Evolutionary conservation across 805 yeast genomes (phyloP).

Genomic region (Metschnikowia reukaufii): DNA sequence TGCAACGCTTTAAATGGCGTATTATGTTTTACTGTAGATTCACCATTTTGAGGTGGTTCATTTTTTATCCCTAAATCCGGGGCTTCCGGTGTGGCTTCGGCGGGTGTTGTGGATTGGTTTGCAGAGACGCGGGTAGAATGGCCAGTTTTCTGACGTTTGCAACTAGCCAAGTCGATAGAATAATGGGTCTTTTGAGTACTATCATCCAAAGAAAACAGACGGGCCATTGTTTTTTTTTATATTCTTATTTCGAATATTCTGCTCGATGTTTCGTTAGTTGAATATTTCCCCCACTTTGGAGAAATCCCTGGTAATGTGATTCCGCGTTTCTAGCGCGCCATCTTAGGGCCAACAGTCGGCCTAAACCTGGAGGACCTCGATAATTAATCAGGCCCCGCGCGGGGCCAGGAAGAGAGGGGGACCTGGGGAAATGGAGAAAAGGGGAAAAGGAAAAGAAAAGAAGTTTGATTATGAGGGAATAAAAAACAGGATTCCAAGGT

Average conservation of each 20-base stretch:
- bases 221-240: neutral
- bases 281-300: neutral
- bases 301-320: neutral
- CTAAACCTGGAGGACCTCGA: too few relatives aligned
- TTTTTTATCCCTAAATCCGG: neutral
- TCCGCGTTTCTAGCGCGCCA: too few relatives aligned
- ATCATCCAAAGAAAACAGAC: slow-evolving; percentile 14
- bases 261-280: neutral
- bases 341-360: too few relatives aligned
- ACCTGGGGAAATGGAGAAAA: neutral
- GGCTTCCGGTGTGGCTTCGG: neutral
- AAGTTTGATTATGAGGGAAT: too few relatives aligned
- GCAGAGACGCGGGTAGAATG: neutral
- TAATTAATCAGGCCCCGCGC: neutral
- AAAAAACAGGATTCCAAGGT: too few relatives aligned
- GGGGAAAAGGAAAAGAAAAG: neutral
- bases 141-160: slow-evolving; percentile 3
- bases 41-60: neutral
- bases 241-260: neutral
- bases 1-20: slow-evolving; percentile 27
- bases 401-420: neutral
- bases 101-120: neutral
- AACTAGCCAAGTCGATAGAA: slow-evolving; percentile 18
- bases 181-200: slow-evolving; percentile 36
- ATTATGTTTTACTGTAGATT: slow-evolving; percentile 4